Base-by-base conservation (phyloP, 176 grass and related monocot species). In the Zoysia japonica region DNA sequence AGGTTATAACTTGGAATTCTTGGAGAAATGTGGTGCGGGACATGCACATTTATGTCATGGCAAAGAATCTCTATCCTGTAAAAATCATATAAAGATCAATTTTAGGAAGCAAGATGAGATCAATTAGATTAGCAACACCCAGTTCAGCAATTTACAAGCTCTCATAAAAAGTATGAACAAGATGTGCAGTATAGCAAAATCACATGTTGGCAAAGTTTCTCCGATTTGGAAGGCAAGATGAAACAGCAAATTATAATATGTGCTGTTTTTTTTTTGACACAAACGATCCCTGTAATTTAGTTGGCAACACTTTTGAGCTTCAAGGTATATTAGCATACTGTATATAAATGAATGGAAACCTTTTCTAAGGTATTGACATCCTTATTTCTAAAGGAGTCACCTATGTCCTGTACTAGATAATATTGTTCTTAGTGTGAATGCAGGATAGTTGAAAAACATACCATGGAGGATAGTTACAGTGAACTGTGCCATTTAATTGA, bases 31-130 rank as follows among this genome's bases (percentile, higher is more conserved):
- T 99, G 96, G 68, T 99, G 96, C 39, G 96, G 96, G 5, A 99
- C 93, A 75, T 99, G 96, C 37, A 99, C 90, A 80, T 95, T 99
- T 78, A 99, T 99, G 76, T 99, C 88, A 87, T 99, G 96, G 72
- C 96, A 99, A 87, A 99, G 80, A 61, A 95, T 86, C 80, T 99
- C 96, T 84, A 99, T 93, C 96, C 92, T 99, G 88, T 60, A 71
- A 80, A 91, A 73, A 60, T 57, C 37, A 52, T 72, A 69, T n/a
- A 66, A 74, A 81, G 81, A 51, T 17, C 43, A 39, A 60, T 49
- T 81, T 65, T 46, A 53, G 70, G 16, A 74, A 64, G 66, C 1
- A 81, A 57, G 47, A 85, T 81, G n/a, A 78, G 2, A 44, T 16
- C 37, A 19, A 81, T 75, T 46, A 17, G 45, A 12, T 53, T 9